phyloP scores from a whole-genome alignment of 306 rosid genomes.

The Hippophae rhamnoides region DNA sequence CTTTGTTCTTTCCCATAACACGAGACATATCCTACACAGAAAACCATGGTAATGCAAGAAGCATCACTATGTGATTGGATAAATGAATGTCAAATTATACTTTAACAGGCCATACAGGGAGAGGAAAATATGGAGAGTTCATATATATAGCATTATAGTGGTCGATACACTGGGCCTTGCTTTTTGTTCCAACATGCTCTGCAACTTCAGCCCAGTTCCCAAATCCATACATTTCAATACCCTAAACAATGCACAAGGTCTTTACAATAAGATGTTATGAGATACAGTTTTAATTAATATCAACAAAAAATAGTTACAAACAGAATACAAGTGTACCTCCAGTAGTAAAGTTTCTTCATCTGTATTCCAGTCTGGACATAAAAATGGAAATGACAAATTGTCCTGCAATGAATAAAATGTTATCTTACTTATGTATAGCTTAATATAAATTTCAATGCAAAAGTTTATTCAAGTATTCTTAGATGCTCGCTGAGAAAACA shows the following conservation, averaged over 20 bases:
- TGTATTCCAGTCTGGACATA: slow-evolving; percentile 82
- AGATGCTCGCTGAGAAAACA: too few species aligned
- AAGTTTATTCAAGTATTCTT: slow-evolving; percentile 1
- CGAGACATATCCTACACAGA: slow-evolving; percentile 65
- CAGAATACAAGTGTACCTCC: slow-evolving; percentile 34
- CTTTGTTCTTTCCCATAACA: slow-evolving; percentile 74
- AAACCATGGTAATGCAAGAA: not conserved
- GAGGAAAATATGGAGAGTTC: slow-evolving; percentile 79
- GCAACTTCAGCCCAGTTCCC: slow-evolving; percentile 83
- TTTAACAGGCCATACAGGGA: slow-evolving; percentile 49
- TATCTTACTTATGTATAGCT: not conserved
- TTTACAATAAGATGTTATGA: slow-evolving; percentile 6
- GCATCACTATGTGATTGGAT: not conserved
- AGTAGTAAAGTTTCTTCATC: slow-evolving; percentile 80
- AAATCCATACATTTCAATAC: slow-evolving; percentile 80
- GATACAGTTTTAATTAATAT: slow-evolving; percentile 2
- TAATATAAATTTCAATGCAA: not conserved
- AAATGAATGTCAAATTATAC: not conserved
- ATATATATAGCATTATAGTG: slow-evolving; percentile 69
- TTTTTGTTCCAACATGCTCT: slow-evolving; percentile 74
- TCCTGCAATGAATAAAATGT: slow-evolving; percentile 39
- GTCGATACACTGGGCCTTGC: slow-evolving; percentile 59
- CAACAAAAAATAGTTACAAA: not conserved
- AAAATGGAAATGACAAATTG: slow-evolving; percentile 76
- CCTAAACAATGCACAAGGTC: slow-evolving; percentile 30